Evolutionary conservation across 495 filamentous ascomycete species (phyloP), one percentile per base, ranked within the genome.

Genomic region (Coniosporium apollinis): DNA sequence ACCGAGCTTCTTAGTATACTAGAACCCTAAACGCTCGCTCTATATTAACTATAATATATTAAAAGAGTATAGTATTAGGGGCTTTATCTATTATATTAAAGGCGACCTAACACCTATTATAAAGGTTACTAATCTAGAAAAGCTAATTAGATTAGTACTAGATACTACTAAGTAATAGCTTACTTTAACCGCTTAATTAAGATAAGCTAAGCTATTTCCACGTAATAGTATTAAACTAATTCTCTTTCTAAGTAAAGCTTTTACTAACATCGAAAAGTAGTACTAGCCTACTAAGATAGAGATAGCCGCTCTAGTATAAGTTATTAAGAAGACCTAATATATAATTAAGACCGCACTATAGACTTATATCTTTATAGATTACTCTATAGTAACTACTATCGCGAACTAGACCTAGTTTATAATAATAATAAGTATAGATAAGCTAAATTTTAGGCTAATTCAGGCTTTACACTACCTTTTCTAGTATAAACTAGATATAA

Each of bases 251-350:
- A 38, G 25, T 20, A 38, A 38, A 16, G 10, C 15, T 3, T 17
- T 38, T 6, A 34, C 25, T 34, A 4, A 10, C 15, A 17, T 28
- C 9, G 15, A 38, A 20, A 18, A 16, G 11, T 11, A 30, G 17
- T 38, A 38, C 18, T 38, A 20, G 26, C 26, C 19, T 14, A 38
- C 17, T 34, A 16, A 38, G 17, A 14, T 38, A 5, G 28, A 38
- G 19, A 24, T 38, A 13, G 15, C 19, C 8, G 13, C n/a, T 11
- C 4, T 38, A 3, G 26, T 38, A 3, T 38, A 20, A 28, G n/a
- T 20, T 16, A 11, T 38, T 7, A 11, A 24, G 11, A 38, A 38
- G 15, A 22, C 33, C 19, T 13, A 24, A 30, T 16, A 34, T 16
- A 38, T 38, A 20, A 21, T 38, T 15, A 33, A 38, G 22, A 6